Base-by-base conservation (phyloP, 306 rosid species). In the Malus sieversii region DNA sequence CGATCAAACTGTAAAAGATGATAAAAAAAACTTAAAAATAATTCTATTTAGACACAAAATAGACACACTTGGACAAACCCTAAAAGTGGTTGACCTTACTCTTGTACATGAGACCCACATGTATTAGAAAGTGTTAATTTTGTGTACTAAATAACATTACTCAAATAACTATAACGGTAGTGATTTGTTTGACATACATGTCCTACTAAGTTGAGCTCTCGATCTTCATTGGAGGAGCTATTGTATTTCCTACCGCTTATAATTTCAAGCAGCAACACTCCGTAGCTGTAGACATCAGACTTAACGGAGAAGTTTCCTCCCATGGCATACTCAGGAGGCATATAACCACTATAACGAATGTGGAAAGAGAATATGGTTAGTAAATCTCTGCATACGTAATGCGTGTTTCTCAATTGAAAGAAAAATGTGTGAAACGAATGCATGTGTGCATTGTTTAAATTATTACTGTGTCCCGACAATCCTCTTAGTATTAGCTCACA, bases 211-310 rank as follows among this genome's bases (percentile, higher is more conserved):
- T 42, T 38, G 40, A 14, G 25, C 16, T 1, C 10, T 15, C 55
- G 42, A 58, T 59, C 33, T 15, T 6, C 63, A 32, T 5, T 20
- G 64, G 25, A 10, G 42, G 59, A 16, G 68, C 76, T 72, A 22
- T 73, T 59, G 42, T 73, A 59, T 73, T 20, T 73, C 68, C 67
- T 58, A 5, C 76, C 42, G 18, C 67, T 73, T 40, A 73, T 73
- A 66, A 73, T 40, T 73, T 73, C 76, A 15, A 73, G 76, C 57
- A 59, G 10, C 7, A 73, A 25, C 38, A 73, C 76, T 73, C 76
- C 68, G 16, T 35, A 73, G 27, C 76, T 73, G 4, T 57, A 73
- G 40, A 73, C 68, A 59, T 73, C 68, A 40, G 68, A 22, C 6
- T 73, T 73, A 8, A 27, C 29, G 3, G 76, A 59, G 27, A 73